A percentile compares a stretch with the other conserved stretches of the same genome.
phyloP scores from a whole-genome alignment of 1,284 basidiomycete genomes.

The Ganoderma resinaceum region DNA sequence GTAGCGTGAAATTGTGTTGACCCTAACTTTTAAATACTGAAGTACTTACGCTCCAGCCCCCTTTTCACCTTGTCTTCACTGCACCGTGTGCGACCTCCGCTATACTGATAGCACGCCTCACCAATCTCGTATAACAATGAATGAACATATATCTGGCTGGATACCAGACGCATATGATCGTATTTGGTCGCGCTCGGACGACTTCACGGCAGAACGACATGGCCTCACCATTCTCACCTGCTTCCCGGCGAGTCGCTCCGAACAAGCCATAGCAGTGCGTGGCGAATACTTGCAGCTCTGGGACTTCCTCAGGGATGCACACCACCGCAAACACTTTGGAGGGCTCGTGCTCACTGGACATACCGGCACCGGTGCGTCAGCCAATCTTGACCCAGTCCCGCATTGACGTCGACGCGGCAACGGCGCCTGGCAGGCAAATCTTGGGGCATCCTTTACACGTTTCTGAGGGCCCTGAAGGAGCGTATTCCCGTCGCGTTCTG shows the following conservation, averaged over 20 bases:
- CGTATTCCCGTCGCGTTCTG: not conserved
- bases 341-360: not conserved
- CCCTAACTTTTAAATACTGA: too few species aligned
- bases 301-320: not conserved
- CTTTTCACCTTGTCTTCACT: not conserved
- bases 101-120: not conserved
- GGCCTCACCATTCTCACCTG: not conserved
- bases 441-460: not conserved
- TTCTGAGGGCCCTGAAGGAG: not conserved
- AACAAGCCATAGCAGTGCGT: not conserved
- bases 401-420: not conserved
- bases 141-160: too few species aligned
- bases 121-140: too few species aligned
- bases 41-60: too few species aligned
- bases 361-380: not conserved
- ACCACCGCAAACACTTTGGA: not conserved
- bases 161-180: not conserved
- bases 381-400: not conserved
- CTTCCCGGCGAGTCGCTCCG: not conserved
- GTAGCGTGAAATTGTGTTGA: too few species aligned
- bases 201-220: not conserved
- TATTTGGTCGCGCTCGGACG: not conserved
- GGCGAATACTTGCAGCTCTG: not conserved
- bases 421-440: not conserved
- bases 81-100: not conserved